These are phyloP conservation scores for Sesbania bispinosa DNA, from an alignment of 306 rosid species.

Conservation along the genomic window DNA sequence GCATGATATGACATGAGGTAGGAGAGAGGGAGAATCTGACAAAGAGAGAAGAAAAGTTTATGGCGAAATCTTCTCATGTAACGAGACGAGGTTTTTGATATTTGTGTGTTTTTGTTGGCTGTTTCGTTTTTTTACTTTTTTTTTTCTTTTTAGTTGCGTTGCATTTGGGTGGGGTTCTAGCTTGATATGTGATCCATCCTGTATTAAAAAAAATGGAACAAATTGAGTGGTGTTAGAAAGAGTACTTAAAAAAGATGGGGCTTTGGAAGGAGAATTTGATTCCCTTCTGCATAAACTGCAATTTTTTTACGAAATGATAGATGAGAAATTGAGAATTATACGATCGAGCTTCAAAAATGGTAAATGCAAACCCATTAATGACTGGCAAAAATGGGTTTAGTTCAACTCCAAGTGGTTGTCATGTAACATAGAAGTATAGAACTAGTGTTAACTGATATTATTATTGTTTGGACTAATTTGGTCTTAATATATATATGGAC, in stretches of 20 bases:
- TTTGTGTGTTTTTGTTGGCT: neutral
- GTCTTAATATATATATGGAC: neutral
- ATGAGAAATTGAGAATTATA: neutral
- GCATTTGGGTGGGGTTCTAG: neutral
- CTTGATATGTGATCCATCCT: conserved; percentile 4
- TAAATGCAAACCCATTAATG: neutral
- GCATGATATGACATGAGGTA: conserved; percentile 81
- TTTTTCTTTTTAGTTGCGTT: neutral
- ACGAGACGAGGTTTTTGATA: conserved; percentile 47
- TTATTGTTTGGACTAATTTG: neutral
- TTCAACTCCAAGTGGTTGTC: neutral
- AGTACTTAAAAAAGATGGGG: neutral
- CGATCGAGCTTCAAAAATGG: neutral
- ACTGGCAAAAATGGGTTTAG: neutral
- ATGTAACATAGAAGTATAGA: neutral
- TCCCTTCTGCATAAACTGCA: conserved; percentile 25
- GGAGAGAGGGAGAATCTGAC: neutral
- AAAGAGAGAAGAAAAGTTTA: conserved; percentile 22
- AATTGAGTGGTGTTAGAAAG: conserved; percentile 6
- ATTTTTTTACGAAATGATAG: neutral
- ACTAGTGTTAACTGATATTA: neutral
- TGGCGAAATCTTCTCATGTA: conserved; percentile 47
- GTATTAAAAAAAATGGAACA: conserved; percentile 9
- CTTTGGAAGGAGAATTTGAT: conserved; percentile 18
- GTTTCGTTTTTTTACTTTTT: neutral